Base-by-base conservation (phyloP, 495 filamentous ascomycete species). In the Cercophora sp. region DNA sequence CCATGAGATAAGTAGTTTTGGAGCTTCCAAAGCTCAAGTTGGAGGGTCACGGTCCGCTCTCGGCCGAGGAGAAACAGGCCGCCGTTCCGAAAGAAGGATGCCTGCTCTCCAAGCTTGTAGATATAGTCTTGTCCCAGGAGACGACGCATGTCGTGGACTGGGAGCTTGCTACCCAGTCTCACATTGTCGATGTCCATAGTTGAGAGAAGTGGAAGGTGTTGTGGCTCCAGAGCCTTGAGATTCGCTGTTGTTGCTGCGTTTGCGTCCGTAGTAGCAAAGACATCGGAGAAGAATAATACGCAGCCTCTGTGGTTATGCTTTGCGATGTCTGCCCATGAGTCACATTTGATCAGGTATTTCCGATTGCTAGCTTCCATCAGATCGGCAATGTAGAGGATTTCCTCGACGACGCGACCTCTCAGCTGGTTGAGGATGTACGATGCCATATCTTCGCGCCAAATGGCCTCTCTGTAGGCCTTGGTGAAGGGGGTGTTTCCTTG, bases 391-490 rank as follows among this genome's bases (percentile, higher is more conserved):
- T 68, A 56, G 11, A 70, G 15, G 4, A 77, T 49, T 3, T 65
- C 56, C 43, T 79, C 73, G 1, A 74, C 51, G 9, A 80, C 69
- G 2, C 74, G 63, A 11, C 66, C 59, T 2, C 81, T 71, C 71
- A 87, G 73, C 25, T 75, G 47, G 5, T 69, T 63, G 0, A 86
- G 67, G 2, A 89, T 52, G 37, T 85, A 79, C 0, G 65, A 63
- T n/a, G 78, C 75, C 84, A 90, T 89, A 58, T 91, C 85, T 27
- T 71, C 32, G 13, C 85, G 79, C 85, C 86, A 92, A 3, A 78
- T 57, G 4, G 58, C 60, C 2, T 34, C 45, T 10, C 49, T 57
- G 1, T 59, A 47, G 29, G 58, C 44, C 1, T 54, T 20, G 0
- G 36, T 32, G 24, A 52, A 19, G 4, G 23, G 22, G 8, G n/a